A percentile compares a stretch with the other conserved stretches of the same genome.
phyloP scores from a whole-genome alignment of 2,329 filamentous ascomycete species.

The Ascochyta viciae-villosae region DNA sequence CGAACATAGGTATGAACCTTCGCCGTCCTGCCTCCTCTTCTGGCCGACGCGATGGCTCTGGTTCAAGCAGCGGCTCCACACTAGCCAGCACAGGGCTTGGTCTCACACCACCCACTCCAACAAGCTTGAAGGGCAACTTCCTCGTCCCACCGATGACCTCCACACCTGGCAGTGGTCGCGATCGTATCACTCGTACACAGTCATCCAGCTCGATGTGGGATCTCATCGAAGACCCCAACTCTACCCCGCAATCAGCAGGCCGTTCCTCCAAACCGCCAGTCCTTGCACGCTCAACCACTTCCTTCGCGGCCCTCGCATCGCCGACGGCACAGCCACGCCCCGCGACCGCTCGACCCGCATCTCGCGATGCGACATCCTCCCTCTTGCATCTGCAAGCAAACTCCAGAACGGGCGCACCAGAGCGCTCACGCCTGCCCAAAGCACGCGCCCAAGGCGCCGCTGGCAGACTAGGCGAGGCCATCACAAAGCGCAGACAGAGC shows the following conservation, averaged over 20 bases:
- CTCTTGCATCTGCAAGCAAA: conserved; percentile 35
- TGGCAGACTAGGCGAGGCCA: conserved; percentile 39
- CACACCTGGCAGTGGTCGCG: conserved; percentile 35
- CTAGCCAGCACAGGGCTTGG: conserved; percentile 33
- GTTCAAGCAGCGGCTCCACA: conserved; percentile 42
- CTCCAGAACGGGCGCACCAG: conserved; percentile 18
- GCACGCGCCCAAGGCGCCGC: conserved; percentile 30
- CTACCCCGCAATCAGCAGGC: conserved; percentile 27
- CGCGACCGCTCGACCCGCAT: conserved; percentile 33
- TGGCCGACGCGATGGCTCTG: conserved; percentile 43
- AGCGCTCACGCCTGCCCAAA: conserved; percentile 39
- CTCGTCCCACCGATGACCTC: conserved; percentile 36
- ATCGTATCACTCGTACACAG: conserved; percentile 39
- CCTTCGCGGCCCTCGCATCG: conserved; percentile 34
- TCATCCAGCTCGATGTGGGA: conserved; percentile 45
- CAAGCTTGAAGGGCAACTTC: conserved; percentile 39
- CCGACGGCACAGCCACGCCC: conserved; percentile 27
- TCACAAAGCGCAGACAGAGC: conserved; percentile 35
- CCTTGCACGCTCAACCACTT: conserved; percentile 37
- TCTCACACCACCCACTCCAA: conserved; percentile 45
- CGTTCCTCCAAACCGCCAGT: conserved; percentile 27
- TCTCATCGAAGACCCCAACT: conserved; percentile 38
- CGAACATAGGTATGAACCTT: conserved; percentile 35
- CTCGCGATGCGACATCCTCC: conserved; percentile 37
- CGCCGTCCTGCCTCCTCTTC: conserved; percentile 42